These are phyloP conservation scores for Triticum urartu DNA, from an alignment of 176 grass and related monocot genomes.

Conservation along the genomic window DNA sequence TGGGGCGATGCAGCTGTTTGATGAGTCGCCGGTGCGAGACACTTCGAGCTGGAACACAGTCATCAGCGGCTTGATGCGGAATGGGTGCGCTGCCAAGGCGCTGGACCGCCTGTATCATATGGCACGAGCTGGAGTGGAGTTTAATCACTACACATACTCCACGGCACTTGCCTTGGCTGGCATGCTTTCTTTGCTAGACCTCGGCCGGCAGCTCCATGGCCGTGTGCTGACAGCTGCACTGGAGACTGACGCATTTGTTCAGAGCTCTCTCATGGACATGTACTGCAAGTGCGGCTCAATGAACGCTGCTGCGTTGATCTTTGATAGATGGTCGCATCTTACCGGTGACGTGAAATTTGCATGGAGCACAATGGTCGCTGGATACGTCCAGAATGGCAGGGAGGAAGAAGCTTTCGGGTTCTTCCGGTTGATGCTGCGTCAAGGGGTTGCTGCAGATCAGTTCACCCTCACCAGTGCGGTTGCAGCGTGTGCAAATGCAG, in stretches of 20 bases:
- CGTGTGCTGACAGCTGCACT: conserved; percentile 34
- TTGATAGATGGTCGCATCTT: conserved; percentile 27
- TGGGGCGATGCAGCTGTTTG: conserved; percentile 40
- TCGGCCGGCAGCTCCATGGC: conserved; percentile 63
- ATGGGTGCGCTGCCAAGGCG: conserved; percentile 21
- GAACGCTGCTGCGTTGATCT: conserved; percentile 38
- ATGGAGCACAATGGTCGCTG: conserved; percentile 56
- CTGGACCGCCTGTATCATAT: conserved; percentile 36
- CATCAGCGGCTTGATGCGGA: conserved; percentile 48
- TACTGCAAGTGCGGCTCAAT: conserved; percentile 63
- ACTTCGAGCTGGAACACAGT: conserved; percentile 65
- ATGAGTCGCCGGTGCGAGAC: conserved; percentile 37
- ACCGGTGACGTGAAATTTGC: conserved; percentile 30
- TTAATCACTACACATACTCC: conserved; percentile 62
- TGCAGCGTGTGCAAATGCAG: conserved; percentile 55
- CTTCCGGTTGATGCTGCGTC: conserved; percentile 45
- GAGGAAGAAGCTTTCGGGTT: conserved; percentile 56
- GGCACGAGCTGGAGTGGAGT: conserved; percentile 30
- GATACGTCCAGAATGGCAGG: conserved; percentile 55
- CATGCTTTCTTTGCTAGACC: conserved; percentile 39
- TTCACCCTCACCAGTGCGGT: conserved; percentile 58
- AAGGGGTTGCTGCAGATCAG: conserved; percentile 28
- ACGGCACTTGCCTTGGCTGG: conserved; percentile 46
- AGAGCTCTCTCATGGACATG: conserved; percentile 69
- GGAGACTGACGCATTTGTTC: conserved; percentile 39